Conservation (phyloP, 495 filamentous ascomycete species). For the Penicillium robsamsonii region DNA sequence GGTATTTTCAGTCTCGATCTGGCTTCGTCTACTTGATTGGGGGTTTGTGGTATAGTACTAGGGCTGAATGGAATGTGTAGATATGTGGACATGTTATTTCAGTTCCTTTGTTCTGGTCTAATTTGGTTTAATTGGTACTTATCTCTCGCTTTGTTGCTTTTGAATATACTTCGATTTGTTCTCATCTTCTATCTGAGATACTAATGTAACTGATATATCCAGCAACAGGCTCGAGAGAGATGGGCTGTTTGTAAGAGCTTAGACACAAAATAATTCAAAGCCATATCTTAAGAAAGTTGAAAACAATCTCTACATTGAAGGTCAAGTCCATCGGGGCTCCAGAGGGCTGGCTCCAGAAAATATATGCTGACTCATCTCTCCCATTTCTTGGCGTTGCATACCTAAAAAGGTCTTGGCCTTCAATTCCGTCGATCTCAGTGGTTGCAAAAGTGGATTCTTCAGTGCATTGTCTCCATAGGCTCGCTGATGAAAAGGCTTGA, state of each 20-base stretch:
- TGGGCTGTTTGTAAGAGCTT: neutral
- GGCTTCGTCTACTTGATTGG: neutral
- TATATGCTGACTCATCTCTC: neutral
- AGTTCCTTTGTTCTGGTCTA: neutral
- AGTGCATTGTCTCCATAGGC: neutral
- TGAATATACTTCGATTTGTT: neutral
- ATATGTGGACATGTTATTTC: neutral
- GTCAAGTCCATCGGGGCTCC: neutral
- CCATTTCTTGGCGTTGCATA: neutral
- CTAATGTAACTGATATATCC: neutral
- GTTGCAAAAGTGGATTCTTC: neutral
- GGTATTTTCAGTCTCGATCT: conserved; percentile 16
- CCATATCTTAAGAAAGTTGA: too few species aligned
- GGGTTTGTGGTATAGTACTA: neutral
- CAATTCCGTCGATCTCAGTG: conserved; percentile 2
- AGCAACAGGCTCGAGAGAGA: neutral
- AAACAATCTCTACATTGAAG: neutral
- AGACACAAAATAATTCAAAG: neutral
- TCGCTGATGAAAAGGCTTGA: neutral
- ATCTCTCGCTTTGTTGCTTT: neutral
- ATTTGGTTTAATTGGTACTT: neutral
- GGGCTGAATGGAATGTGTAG: conserved; percentile 3
- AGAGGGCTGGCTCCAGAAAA: neutral
- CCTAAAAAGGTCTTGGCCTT: neutral
- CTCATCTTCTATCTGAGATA: neutral